Conservation (phyloP, 164 flowering plant species). For the Liriodendron chinense region DNA sequence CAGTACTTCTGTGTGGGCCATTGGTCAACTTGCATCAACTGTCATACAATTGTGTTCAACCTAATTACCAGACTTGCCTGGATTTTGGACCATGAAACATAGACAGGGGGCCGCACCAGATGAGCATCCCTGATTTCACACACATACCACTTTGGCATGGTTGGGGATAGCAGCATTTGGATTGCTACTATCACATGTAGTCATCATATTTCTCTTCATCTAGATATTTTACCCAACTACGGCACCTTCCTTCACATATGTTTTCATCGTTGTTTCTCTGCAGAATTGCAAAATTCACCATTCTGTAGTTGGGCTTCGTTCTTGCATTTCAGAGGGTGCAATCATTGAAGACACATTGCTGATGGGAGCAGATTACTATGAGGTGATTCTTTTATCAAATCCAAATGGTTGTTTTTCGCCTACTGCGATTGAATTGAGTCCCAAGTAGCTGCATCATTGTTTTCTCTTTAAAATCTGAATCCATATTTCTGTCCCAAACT, state of each 20-base stretch:
- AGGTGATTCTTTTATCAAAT: conserved; percentile 39
- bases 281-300: conserved; percentile 97
- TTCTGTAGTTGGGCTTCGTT: conserved; percentile 89
- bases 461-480: background rate
- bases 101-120: too few species aligned
- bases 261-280: background rate
- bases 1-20: too few species aligned
- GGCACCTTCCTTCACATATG: background rate
- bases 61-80: too few species aligned
- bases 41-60: too few species aligned
- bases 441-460: background rate
- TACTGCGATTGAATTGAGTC: background rate
- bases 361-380: conserved; percentile 98
- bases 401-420: background rate
- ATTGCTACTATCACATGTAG: too few species aligned
- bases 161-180: too few species aligned
- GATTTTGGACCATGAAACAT: too few species aligned
- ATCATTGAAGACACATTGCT: conserved; percentile 81
- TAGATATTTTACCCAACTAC: too few species aligned
- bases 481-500: background rate
- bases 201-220: too few species aligned
- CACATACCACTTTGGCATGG: too few species aligned
- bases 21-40: too few species aligned
- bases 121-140: too few species aligned
- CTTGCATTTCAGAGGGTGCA: conserved; percentile 96